Base-by-base conservation (phyloP, 2,329 filamentous ascomycete species). In the Scedosporium boydii region DNA sequence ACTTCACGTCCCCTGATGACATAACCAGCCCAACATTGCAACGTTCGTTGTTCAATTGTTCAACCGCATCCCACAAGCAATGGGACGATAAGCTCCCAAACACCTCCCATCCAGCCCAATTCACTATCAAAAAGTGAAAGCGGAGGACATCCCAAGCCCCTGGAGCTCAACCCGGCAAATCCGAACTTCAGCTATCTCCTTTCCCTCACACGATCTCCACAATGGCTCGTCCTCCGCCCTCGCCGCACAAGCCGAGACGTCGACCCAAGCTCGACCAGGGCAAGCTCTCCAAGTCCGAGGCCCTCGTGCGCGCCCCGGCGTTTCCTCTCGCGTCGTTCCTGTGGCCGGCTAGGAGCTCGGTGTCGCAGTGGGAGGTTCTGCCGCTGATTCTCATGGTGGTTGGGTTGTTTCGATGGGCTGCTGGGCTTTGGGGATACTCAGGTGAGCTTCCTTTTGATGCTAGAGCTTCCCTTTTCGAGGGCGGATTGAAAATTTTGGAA, bases 291-390 rank as follows among this genome's bases (percentile, higher is more conserved):
- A 81, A 83, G 66, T 64, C 63, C 27, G 51, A 60, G 48, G 72
- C 77, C 59, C 74, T 82, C 62, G 74, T 82, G 60, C 79, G 81
- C 59, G 75, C 78, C 51, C 93, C 93, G 38, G 85, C 90, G 3
- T 98, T 97, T 71, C 93, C 95, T 48, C 82, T 99, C 23, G 92
- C 91, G 1, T 88, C 93, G n/a, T 93, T 99, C 71, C 83, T 99
- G 59, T 96, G 93, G 91, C 92, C 93, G 59, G 90, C 92, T 23
- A 88, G 93, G 66, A 88, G 88, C 60, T 89, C 89, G 0, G 80
- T 86, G 18, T 96, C 93, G 61, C 89, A 93, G 89, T 98, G 95
- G 93, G 86, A 96, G 69, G 84, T 93, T 4, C 78, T 99, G 38
- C 93, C 95, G 2, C 78, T 96, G 68, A 87, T 96, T 4, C 79